Base-by-base conservation (phyloP, 2,329 filamentous ascomycete genomes). In the Colletotrichum godetiae region DNA sequence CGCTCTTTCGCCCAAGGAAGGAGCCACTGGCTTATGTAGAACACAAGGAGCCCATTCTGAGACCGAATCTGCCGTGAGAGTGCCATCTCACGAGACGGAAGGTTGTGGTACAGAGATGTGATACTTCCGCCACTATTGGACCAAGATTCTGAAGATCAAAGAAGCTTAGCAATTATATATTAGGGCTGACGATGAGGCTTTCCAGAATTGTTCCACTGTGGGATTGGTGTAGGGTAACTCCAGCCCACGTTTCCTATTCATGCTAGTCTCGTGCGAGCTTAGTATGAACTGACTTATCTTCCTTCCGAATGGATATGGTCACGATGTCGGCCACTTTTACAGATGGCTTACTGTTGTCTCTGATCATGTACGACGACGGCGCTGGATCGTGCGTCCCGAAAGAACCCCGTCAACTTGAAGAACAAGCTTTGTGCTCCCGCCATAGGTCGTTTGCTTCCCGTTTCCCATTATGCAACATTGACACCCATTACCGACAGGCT, bases 291-390 rank as follows among this genome's bases (percentile, higher is more conserved):
- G 42, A 49, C 19, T 10, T 19, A 22, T 49, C 19, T 49, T n/a
- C 19, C 19, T 49, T 49, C 42, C 19, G 19, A n/a, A 22, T n/a
- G 42, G 19, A 22, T 19, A n/a, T n/a, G 3, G 42, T 11, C 8
- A 49, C 42, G 13, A 29, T 29, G 5, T 12, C 15, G 37, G 22
- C 22, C 49, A 61, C 37, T 22, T 58, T 62, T 58, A 42, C 22
- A 12, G 49, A 42, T 53, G 59, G 69, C 15, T 57, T 12, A 49
- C 22, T 72, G 29, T 58, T 49, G 65, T 29, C 42, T 22, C 42
- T 63, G 31, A 13, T 4, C 53, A 53, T 33, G 61, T 46, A 71
- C 56, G 24, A 67, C 62, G 31, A 60, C 35, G 55, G 12, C 46
- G 49, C 46, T 27, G 49, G 5, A 27, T 42, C 22, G 37, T 72